Conservation (phyloP, 768 basidiomycete species). For the Termitomyces sp. region DNA sequence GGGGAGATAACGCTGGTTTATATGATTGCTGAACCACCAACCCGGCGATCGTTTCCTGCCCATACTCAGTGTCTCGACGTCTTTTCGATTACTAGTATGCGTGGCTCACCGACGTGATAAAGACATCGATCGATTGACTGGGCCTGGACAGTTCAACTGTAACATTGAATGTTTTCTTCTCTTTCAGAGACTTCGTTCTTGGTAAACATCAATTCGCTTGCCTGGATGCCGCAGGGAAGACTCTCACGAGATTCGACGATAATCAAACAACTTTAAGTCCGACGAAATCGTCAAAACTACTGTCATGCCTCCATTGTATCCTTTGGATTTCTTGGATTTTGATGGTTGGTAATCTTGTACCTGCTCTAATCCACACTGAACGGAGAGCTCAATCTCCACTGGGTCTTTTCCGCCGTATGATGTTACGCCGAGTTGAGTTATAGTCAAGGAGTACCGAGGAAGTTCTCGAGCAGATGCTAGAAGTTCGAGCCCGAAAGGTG, state of each 20-base stretch:
- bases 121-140: constrained; percentile 64
- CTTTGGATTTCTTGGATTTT: constrained; percentile 45
- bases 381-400: constrained; percentile 53
- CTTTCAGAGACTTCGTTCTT: constrained; percentile 69
- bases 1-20: constrained; percentile 53
- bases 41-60: constrained; percentile 76
- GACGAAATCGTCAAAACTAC: constrained; percentile 74
- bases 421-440: constrained; percentile 46
- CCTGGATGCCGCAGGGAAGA: not conserved
- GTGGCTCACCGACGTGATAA: constrained; percentile 57
- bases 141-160: constrained; percentile 65
- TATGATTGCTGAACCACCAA: constrained; percentile 50
- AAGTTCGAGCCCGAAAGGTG: constrained; percentile 74
- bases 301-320: constrained; percentile 56
- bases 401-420: constrained; percentile 48
- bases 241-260: constrained; percentile 71
- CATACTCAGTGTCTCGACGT: constrained; percentile 2
- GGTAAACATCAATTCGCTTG: not conserved
- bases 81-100: not conserved
- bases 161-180: constrained; percentile 59
- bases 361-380: constrained; percentile 55
- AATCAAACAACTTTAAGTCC: constrained; percentile 74
- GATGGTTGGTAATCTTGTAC: constrained; percentile 19
- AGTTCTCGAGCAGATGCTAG: constrained; percentile 59
- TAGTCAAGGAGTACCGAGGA: constrained; percentile 58